phyloP scores from a whole-genome alignment of 441 rosid genomes.

The Rhodomyrtus psidioides region DNA sequence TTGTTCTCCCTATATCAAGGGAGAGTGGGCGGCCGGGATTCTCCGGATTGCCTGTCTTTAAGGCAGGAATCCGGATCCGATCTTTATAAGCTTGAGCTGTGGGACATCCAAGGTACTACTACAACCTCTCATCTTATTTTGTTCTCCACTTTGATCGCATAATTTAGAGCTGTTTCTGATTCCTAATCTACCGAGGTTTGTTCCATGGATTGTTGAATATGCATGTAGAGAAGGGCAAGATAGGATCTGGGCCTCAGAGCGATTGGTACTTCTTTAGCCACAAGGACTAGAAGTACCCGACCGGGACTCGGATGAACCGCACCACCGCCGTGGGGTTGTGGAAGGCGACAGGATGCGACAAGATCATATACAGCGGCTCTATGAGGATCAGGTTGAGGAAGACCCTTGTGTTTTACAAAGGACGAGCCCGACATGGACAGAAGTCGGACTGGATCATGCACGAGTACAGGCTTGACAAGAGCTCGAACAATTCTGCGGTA shows the following conservation, averaged over 20 bases:
- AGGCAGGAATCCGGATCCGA: no score
- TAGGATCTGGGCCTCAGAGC: constrained; percentile 9
- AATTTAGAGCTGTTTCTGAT: background rate
- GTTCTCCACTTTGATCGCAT: background rate
- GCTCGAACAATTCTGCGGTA: background rate
- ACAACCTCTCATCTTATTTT: background rate
- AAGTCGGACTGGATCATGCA: constrained; percentile 15
- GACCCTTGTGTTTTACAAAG: constrained; percentile 11
- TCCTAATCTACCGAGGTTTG: background rate
- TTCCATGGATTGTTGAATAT: background rate
- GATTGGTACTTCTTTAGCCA: constrained; percentile 15
- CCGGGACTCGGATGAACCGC: constrained; percentile 9
- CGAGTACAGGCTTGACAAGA: constrained; percentile 11
- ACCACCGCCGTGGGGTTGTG: constrained; percentile 7
- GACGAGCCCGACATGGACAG: constrained; percentile 13
- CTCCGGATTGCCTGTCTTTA: no score
- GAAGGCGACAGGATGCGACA: constrained; percentile 11
- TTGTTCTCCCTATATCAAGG: no score
- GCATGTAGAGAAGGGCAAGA: constrained; percentile 2
- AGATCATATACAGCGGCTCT: constrained; percentile 7
- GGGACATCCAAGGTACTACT: constrained; percentile 10
- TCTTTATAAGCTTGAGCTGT: constrained; percentile 12
- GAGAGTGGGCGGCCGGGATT: no score
- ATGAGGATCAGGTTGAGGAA: constrained; percentile 9
- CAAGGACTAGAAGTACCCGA: constrained; percentile 13